These are phyloP conservation scores for Rosa multiflora DNA, from an alignment of 306 rosid species.

Conservation along the genomic window DNA sequence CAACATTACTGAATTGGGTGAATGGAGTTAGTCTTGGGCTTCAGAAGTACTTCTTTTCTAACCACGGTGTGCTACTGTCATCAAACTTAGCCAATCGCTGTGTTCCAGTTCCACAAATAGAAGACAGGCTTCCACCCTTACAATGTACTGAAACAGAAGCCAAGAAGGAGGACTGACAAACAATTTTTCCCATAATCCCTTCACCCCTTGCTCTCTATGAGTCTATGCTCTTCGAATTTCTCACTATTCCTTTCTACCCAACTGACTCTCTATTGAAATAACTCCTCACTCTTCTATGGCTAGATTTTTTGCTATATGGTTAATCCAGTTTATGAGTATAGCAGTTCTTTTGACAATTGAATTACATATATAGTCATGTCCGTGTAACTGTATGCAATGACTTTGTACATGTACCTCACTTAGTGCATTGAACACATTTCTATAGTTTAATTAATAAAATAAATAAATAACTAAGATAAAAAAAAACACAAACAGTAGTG, in stretches of 20 bases:
- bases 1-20: not conserved
- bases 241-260: too few species aligned
- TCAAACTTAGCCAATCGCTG: not conserved
- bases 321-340: too few species aligned
- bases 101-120: not conserved
- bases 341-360: too few species aligned
- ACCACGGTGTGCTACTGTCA: not conserved
- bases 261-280: too few species aligned
- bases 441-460: not conserved
- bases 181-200: too few species aligned
- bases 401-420: not conserved
- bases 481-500: not conserved
- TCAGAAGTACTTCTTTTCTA: not conserved
- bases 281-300: too few species aligned
- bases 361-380: too few species aligned
- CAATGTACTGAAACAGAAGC: not conserved
- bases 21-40: not conserved
- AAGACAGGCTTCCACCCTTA: not conserved
- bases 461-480: too few species aligned
- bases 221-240: too few species aligned
- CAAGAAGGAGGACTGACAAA: not conserved
- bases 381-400: not conserved
- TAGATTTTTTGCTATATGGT: too few species aligned
- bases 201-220: too few species aligned
- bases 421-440: not conserved